Evolutionary conservation across 352 stramenopile species (phyloP).

Genomic region (Globisporangium camurandrum): DNA sequence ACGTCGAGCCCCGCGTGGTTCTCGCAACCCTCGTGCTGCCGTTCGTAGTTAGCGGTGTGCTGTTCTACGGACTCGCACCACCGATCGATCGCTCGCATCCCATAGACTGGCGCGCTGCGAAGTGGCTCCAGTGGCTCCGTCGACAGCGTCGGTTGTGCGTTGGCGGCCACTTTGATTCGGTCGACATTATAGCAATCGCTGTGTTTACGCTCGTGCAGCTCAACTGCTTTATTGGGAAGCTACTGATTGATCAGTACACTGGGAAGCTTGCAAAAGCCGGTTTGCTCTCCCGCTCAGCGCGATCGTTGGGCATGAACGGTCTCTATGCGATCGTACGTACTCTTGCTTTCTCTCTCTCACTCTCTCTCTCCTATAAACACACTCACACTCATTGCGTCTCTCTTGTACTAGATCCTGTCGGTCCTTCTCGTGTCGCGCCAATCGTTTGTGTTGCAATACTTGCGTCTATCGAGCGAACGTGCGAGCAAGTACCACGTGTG

Average conservation of each 20-base stretch:
- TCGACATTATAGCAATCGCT: conserved; percentile 32
- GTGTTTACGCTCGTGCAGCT: conserved; percentile 50
- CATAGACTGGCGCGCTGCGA: no score
- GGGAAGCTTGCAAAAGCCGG: conserved; percentile 62
- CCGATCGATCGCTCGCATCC: no score
- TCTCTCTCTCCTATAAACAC: neutral
- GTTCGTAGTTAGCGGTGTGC: conserved; percentile 23
- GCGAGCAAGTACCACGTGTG: conserved; percentile 55
- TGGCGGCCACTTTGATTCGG: conserved; percentile 27
- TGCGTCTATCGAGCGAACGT: conserved; percentile 47
- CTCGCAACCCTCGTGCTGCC: conserved; percentile 25
- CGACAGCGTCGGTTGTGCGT: conserved; percentile 15
- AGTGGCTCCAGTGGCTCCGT: conserved; percentile 19
- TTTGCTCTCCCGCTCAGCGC: conserved; percentile 32
- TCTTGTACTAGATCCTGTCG: conserved; percentile 27
- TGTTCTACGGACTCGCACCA: conserved; percentile 36
- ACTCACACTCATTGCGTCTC: neutral
- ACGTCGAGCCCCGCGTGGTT: conserved; percentile 42
- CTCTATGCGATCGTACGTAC: conserved; percentile 29
- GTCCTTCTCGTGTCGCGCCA: conserved; percentile 49
- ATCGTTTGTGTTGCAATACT: conserved; percentile 60
- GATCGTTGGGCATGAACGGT: conserved; percentile 66
- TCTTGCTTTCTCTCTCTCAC: neutral
- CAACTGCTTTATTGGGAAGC: conserved; percentile 53
- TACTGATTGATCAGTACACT: conserved; percentile 53